phyloP scores from a whole-genome alignment of 139 green algal genomes.

The Coelastrella sp. region DNA sequence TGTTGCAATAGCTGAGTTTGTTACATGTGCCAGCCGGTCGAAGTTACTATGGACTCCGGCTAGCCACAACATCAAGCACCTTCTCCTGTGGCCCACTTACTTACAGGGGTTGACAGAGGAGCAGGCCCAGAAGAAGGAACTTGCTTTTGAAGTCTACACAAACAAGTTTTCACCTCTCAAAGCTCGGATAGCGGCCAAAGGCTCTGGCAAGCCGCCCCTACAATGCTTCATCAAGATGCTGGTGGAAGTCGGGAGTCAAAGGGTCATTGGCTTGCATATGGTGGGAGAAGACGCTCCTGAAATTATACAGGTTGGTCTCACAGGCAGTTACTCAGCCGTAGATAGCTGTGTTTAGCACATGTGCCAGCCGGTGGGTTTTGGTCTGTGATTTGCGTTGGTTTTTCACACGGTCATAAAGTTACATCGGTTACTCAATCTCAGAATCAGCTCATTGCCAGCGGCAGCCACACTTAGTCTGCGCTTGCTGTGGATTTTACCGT shows the following conservation, averaged over 20 bases:
- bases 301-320: conserved; percentile 85
- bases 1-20: too few relatives aligned
- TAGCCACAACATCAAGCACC: too few relatives aligned
- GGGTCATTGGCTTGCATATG: conserved; percentile 93
- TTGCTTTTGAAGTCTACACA: conserved; percentile 86
- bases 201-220: conserved; percentile 65
- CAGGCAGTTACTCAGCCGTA: background rate
- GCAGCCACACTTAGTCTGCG: too few relatives aligned
- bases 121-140: conserved; percentile 72
- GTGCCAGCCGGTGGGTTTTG: too few relatives aligned
- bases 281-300: conserved; percentile 91
- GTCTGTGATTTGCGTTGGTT: too few relatives aligned
- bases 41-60: too few relatives aligned
- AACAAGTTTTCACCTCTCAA: conserved; percentile 84
- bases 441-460: too few relatives aligned
- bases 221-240: conserved; percentile 84
- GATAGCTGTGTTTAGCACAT: too few relatives aligned
- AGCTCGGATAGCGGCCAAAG: conserved; percentile 74
- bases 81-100: background rate
- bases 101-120: conserved; percentile 84
- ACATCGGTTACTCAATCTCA: too few relatives aligned
- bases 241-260: conserved; percentile 80
- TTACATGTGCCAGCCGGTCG: too few relatives aligned
- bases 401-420: too few relatives aligned
- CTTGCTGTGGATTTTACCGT: too few relatives aligned